phyloP scores from a whole-genome alignment of 73 alveolate genomes.

The Stentor roeselii region DNA sequence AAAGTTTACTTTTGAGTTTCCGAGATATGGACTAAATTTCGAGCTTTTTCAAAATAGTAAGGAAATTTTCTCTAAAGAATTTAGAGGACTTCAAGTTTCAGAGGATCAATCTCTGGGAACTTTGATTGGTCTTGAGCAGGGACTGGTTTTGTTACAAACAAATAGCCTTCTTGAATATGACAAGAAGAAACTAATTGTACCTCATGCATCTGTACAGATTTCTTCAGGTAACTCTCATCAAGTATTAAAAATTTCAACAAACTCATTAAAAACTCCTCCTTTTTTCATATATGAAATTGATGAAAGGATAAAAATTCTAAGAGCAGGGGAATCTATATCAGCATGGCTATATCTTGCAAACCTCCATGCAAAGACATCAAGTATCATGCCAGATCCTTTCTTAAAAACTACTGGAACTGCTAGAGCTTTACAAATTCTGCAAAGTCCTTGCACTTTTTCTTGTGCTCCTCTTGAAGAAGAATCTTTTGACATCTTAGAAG shows the following conservation, averaged over 20 bases:
- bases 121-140: neutral
- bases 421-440: neutral
- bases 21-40: neutral
- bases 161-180: neutral
- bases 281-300: neutral
- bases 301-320: neutral
- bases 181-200: neutral
- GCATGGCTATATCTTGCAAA: neutral
- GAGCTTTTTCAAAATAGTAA: too few species aligned
- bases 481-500: neutral
- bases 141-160: neutral
- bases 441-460: neutral
- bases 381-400: neutral
- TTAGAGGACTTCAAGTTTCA: neutral
- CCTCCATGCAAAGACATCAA: neutral
- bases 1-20: neutral
- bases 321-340: neutral
- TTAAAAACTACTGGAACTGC: neutral
- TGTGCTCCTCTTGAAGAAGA: neutral
- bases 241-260: too few species aligned
- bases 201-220: neutral
- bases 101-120: neutral
- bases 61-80: neutral
- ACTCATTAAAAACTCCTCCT: neutral
- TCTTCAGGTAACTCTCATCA: neutral